Conservation (phyloP, 352 stramenopile genomes). For the Globisporangium lucens region DNA sequence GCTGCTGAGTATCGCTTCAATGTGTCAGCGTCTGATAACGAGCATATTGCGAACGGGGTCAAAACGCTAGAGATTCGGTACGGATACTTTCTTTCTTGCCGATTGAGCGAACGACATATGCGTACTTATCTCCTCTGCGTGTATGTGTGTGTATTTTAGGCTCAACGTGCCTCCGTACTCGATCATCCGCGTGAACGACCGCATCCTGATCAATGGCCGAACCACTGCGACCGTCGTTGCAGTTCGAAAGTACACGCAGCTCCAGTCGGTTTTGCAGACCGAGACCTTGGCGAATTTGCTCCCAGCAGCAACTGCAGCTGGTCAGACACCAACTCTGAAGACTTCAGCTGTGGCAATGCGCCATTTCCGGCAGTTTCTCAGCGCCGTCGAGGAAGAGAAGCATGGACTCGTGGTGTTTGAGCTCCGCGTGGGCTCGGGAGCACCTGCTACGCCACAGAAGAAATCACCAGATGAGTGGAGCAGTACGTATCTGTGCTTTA, state of each 20-base stretch:
- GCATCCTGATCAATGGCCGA: conserved; percentile 59
- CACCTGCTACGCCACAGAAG: conserved; percentile 14
- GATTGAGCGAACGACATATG: too few relatives aligned
- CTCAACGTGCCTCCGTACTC: conserved; percentile 67
- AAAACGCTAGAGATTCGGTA: conserved; percentile 73
- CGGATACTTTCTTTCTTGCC: too few relatives aligned
- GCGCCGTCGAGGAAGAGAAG: conserved; percentile 44
- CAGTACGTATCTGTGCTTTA: conserved; percentile 26
- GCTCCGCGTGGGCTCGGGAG: conserved; percentile 22
- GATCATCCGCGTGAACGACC: conserved; percentile 64
- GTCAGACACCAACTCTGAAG: conserved; percentile 17
- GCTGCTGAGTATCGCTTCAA: conserved; percentile 62
- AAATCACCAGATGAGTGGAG: conserved; percentile 52
- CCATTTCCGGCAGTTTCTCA: conserved; percentile 65
- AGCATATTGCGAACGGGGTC: conserved; percentile 39
- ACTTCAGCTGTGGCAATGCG: conserved; percentile 28
- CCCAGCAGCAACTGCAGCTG: conserved; percentile 15
- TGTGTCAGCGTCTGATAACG: conserved; percentile 35
- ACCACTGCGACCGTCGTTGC: conserved; percentile 37
- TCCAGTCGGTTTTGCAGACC: conserved; percentile 49
- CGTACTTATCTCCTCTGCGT: too few relatives aligned
- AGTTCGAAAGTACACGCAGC: conserved; percentile 58
- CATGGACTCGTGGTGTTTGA: conserved; percentile 64
- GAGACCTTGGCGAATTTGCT: conserved; percentile 50
- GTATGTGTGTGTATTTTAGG: conserved; percentile 14